These are phyloP conservation scores for Cicer bijugum DNA, from an alignment of 306 rosid genomes.

Conservation along the genomic window DNA sequence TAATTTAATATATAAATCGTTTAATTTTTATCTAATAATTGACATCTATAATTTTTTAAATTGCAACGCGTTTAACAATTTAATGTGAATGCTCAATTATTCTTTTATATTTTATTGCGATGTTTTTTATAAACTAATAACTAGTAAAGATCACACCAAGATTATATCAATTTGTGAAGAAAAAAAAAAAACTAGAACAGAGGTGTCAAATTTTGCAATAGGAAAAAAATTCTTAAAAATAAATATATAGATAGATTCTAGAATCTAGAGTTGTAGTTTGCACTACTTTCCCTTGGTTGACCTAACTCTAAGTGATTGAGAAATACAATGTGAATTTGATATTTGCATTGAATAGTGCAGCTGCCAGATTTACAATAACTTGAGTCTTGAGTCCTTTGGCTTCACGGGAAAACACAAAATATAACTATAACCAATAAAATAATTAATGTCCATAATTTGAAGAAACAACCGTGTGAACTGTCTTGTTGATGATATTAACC, in stretches of 20 bases:
- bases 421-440: conserved; percentile 31
- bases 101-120: neutral
- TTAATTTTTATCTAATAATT: too few species aligned
- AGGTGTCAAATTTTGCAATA: neutral
- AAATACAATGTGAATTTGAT: too few species aligned
- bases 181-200: neutral
- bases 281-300: conserved; percentile 9
- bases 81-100: neutral
- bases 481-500: conserved; percentile 45
- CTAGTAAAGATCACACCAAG: neutral
- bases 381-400: conserved; percentile 19
- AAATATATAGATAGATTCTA: too few species aligned
- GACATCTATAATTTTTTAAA: too few species aligned
- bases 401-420: conserved; percentile 52
- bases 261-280: neutral
- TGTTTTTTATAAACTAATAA: neutral
- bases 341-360: conserved; percentile 45
- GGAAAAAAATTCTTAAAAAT: too few species aligned
- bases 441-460: conserved; percentile 30
- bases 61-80: neutral
- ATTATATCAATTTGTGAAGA: neutral
- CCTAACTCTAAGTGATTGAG: conserved; percentile 24
- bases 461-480: conserved; percentile 46
- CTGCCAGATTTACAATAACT: conserved; percentile 33
- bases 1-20: too few species aligned